A percentile compares a stretch with the other conserved stretches of the same genome.
Evolutionary conservation across 345 rosid species (phyloP).

Genomic region (Heritiera fomes): DNA sequence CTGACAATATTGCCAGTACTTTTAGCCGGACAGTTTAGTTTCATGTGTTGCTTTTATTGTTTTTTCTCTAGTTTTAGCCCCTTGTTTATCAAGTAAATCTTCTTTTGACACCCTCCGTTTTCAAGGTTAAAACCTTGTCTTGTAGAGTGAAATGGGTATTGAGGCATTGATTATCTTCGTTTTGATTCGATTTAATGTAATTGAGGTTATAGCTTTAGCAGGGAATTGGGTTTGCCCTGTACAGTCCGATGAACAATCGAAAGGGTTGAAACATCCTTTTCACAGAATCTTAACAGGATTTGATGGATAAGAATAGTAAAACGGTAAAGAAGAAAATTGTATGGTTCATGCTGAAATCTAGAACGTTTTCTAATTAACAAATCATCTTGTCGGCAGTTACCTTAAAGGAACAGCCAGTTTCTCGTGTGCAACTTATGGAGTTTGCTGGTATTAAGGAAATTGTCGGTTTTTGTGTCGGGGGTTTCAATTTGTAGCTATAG

Average conservation of each 20-base stretch:
- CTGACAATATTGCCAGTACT: neutral
- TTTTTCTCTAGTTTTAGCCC: neutral
- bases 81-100: constrained; percentile 13
- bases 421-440: constrained; percentile 29
- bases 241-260: neutral
- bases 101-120: neutral
- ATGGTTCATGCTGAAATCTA: constrained; percentile 44
- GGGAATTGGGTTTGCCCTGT: neutral
- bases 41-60: constrained; percentile 12
- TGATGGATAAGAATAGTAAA: neutral
- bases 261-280: constrained; percentile 9
- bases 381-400: constrained; percentile 40
- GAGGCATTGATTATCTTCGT: neutral
- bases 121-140: neutral
- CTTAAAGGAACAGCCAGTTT: constrained; percentile 17
- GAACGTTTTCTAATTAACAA: constrained; percentile 29
- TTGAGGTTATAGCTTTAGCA: neutral
- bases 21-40: constrained; percentile 7
- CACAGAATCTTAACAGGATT: neutral
- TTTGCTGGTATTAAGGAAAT: constrained; percentile 65
- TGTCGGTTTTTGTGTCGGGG: constrained; percentile 42
- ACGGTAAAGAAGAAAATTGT: constrained; percentile 14
- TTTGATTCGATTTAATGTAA: neutral
- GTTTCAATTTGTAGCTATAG: neutral
- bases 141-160: neutral